Evolutionary conservation across 768 basidiomycete species (phyloP), one percentile per base, ranked within the genome.

Genomic region (Crepidotus variabilis): DNA sequence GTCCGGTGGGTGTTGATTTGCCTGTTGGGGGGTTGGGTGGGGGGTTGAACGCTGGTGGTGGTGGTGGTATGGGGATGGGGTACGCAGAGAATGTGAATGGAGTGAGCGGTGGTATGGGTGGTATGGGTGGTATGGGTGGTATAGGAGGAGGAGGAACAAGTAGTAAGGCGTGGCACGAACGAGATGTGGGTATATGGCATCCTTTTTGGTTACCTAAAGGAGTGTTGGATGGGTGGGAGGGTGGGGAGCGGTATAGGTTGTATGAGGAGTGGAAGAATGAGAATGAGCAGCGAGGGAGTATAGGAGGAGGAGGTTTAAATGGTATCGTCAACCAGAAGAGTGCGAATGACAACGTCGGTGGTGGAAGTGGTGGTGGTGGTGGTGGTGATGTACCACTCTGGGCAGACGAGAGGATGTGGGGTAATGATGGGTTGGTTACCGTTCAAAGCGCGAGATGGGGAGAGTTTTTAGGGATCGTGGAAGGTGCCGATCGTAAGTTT

Each of bases 181-280:
- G 52, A 58, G 16, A 71, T 47, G 78, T 88, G 60, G 84, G 70
- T 69, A 78, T 95, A 32, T 92, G 89, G 87, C 97, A 98, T 69
- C 97, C 97, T 0, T 85, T 99, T 52, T 99, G 96, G 94, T 78
- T 98, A 35, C 93, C 96, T 0, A 97, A 98, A 73, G 80, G 95
- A 73, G 88, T 99, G 28, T 75, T 98, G 35, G 96, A 99, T 65
- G 88, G 90, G 0, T 81, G 84, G 20, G 94, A 94, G 64, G 80
- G 82, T 58, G 78, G 75, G 53, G 78, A 83, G 63, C 71, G 85
- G 66, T 70, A 78, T 20, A 72, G 68, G 18, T 55, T 81, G 21
- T 76, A 73, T 49, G 65, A 65, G 39, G 50, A 62, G 5, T 77
- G 76, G 75, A 73, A 75, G 36, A 51, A 64, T 43, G 71, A 73